Evolutionary conservation across 495 filamentous ascomycete species (phyloP).

Genomic region (Neurospora sp.): DNA sequence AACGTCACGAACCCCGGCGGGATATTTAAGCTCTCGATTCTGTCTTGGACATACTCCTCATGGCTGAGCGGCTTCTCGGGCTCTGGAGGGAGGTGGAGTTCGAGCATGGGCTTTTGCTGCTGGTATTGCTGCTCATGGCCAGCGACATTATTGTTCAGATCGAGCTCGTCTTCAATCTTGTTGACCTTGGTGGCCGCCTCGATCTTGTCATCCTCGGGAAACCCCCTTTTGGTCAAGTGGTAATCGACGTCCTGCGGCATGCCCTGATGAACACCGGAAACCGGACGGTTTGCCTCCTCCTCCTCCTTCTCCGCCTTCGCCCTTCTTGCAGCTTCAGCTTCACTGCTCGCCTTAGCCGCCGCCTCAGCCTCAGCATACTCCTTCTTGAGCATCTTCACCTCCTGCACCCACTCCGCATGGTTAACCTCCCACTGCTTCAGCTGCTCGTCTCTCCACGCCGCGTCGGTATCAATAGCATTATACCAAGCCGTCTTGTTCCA

Average conservation of each 20-base stretch:
- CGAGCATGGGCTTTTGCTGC: constrained; percentile 17
- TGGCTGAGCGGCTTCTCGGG: constrained; percentile 42
- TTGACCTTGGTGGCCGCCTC: constrained; percentile 2
- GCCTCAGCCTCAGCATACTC: constrained; percentile 3
- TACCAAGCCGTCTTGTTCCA: constrained; percentile 67
- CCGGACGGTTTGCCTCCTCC: neutral
- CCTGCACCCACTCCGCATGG: constrained; percentile 24
- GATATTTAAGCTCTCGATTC: constrained; percentile 51
- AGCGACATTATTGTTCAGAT: constrained; percentile 10
- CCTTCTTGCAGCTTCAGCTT: constrained; percentile 1
- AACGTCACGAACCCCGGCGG: constrained; percentile 59
- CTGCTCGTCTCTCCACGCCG: constrained; percentile 24
- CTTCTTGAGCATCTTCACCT: constrained; percentile 15
- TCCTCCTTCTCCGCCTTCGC: constrained; percentile 1
- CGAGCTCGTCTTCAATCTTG: constrained; percentile 7
- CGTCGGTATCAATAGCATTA: constrained; percentile 43
- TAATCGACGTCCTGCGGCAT: neutral
- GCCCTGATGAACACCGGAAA: neutral
- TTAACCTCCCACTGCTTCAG: constrained; percentile 29
- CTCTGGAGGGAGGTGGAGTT: constrained; percentile 14
- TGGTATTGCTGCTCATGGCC: constrained; percentile 8
- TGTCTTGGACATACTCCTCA: constrained; percentile 50
- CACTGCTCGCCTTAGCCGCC: constrained; percentile 7
- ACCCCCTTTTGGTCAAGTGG: neutral
- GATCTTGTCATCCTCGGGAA: neutral